Base-by-base conservation (phyloP, 768 basidiomycete species). In the Agaricus subrufescens region DNA sequence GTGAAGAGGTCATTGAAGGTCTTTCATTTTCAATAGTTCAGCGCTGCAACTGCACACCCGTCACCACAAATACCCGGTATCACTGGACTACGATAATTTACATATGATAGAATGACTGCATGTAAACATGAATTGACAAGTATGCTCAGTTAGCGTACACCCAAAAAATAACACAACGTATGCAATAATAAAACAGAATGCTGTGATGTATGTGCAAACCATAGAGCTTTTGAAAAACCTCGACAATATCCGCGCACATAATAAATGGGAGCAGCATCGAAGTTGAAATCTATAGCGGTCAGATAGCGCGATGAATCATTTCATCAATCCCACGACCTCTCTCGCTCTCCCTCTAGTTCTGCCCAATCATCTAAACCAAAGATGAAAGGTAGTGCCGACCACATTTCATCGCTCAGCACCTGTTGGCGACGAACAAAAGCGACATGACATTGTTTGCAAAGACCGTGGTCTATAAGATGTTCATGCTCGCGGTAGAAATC, bases 401-500 rank as follows among this genome's bases (percentile, higher is more conserved):
- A 70, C 65, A 74, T 65, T 49, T 60, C 60, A 53, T 65, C 46
- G 43, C 65, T 62, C 23, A 67, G 63, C 30, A 53, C 44, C 46
- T 51, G 50, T 38, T 62, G 66, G 6, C 59, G 47, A 4, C 57
- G 58, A 29, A 61, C 58, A 48, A 67, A 68, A 25, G 49, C 51
- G 0, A 26, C 29, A 31, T 57, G 54, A 47, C 70, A 69, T 3
- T 49, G 52, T n/a, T 52, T 27, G 47, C 70, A 71, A 19, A 71
- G 61, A 12, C 61, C 66, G 3, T 54, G 31, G 6, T 54, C 60
- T 23, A 66, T 64, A n/a, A 61, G 49, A 12, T 54, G 51, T 25
- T 50, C 37, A 45, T 71, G 66, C 50, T 71, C 70, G 56, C 66
- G 65, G n/a, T 66, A 63, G 43, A 69, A 71, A 39, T 72, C 71